A percentile compares a stretch with the other conserved stretches of the same genome.
phyloP scores from a whole-genome alignment of 345 rosid species.

The Gynandropsis gynandra region DNA sequence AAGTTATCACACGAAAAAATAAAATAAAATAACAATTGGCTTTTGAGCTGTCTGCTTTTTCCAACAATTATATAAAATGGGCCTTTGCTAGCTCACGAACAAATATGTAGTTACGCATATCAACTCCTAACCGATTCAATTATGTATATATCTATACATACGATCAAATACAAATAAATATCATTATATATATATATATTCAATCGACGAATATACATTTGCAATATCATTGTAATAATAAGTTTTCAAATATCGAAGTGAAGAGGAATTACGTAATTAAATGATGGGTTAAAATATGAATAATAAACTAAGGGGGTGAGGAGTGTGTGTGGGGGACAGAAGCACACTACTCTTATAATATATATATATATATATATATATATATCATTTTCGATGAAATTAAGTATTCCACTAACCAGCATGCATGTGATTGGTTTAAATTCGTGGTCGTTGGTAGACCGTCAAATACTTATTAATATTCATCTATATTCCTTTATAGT shows the following conservation, averaged over 20 bases:
- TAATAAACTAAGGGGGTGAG: background rate
- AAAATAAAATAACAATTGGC: background rate
- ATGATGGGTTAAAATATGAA: no score
- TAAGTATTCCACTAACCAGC: no score
- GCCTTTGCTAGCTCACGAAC: conserved; percentile 13
- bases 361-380: background rate
- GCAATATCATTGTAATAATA: background rate
- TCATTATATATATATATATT: no score
- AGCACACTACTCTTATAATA: no score
- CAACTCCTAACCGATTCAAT: no score
- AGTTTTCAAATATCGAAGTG: background rate
- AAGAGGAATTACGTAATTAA: background rate
- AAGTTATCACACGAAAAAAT: background rate
- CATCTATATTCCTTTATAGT: background rate
- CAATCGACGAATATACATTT: no score
- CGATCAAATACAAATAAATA: no score
- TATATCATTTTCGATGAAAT: background rate
- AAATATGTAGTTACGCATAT: background rate
- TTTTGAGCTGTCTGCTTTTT: conserved; percentile 17
- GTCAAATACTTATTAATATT: background rate
- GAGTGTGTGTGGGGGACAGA: background rate
- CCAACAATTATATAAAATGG: conserved; percentile 14
- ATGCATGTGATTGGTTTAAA: conserved; percentile 15
- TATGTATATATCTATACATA: no score
- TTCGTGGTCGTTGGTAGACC: conserved; percentile 12